A percentile compares a stretch with the other conserved stretches of the same genome.
Evolutionary conservation across 1,139 yeast species (phyloP).

Genomic region (Meyerozyma smithsonii): DNA sequence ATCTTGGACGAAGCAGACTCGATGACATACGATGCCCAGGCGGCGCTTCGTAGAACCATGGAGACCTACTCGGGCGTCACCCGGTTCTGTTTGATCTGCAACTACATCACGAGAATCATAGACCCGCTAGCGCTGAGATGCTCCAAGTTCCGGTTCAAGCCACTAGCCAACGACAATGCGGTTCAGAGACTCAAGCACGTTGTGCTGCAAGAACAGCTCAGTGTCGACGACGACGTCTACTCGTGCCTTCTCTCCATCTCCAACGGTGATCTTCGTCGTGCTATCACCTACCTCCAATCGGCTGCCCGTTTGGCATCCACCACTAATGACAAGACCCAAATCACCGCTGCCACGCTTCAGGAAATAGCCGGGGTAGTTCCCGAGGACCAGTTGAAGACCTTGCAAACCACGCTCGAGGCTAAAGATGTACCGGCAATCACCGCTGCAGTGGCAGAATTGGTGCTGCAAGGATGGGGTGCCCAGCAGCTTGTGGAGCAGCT

Average conservation of each 20-base stretch:
- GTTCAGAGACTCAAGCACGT: slow-evolving; percentile 60
- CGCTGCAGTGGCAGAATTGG: slow-evolving; percentile 47
- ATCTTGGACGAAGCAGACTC: slow-evolving; percentile 95
- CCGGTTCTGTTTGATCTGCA: slow-evolving; percentile 89
- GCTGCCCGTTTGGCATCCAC: slow-evolving; percentile 60
- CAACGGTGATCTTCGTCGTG: slow-evolving; percentile 88
- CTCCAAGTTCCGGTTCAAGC: slow-evolving; percentile 86
- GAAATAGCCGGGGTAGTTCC: slow-evolving; percentile 90
- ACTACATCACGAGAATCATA: slow-evolving; percentile 91
- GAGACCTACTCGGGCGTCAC: slow-evolving; percentile 90
- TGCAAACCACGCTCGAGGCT: slow-evolving; percentile 37
- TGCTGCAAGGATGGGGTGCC: slow-evolving; percentile 84
- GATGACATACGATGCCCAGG: slow-evolving; percentile 98
- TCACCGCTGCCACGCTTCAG: slow-evolving; percentile 45
- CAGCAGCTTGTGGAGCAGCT: slow-evolving; percentile 73
- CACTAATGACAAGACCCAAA: slow-evolving; percentile 15
- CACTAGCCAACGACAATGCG: slow-evolving; percentile 69
- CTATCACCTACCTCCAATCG: slow-evolving; percentile 87
- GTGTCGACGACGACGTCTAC: slow-evolving; percentile 54
- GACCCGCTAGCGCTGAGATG: slow-evolving; percentile 96
- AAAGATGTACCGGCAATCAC: slow-evolving; percentile 38
- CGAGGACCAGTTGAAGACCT: slow-evolving; percentile 36
- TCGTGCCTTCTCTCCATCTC: slow-evolving; percentile 47
- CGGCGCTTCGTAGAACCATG: slow-evolving; percentile 94
- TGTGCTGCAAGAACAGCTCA: slow-evolving; percentile 42